These are phyloP conservation scores for Taiwanofungus camphoratus DNA, from an alignment of 1,284 basidiomycete species.

Conservation along the genomic window DNA sequence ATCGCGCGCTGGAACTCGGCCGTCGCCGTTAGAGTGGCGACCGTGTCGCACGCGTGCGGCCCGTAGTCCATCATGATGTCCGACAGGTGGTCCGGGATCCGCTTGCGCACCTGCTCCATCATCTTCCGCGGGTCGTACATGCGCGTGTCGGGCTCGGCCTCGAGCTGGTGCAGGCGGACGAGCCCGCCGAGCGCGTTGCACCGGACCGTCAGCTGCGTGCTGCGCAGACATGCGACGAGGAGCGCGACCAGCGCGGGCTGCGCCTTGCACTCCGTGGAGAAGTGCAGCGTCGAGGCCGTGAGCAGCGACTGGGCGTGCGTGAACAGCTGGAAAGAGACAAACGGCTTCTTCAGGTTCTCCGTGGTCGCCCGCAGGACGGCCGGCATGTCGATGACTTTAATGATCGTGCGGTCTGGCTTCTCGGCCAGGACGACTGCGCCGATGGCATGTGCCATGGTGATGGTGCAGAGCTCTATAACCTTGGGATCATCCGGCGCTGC, in stretches of 20 bases:
- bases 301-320: slow-evolving; percentile 48
- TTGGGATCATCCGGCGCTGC: slow-evolving; percentile 44
- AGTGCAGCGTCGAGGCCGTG: slow-evolving; percentile 37
- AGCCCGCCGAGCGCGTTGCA: slow-evolving; percentile 45
- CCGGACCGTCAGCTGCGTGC: slow-evolving; percentile 44
- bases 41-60: slow-evolving; percentile 38
- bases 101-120: slow-evolving; percentile 31
- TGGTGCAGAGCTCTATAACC: slow-evolving; percentile 45
- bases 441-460: slow-evolving; percentile 48
- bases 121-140: slow-evolving; percentile 39
- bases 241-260: slow-evolving; percentile 40
- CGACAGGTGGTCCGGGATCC: slow-evolving; percentile 41
- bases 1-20: slow-evolving; percentile 47
- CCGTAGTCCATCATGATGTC: slow-evolving; percentile 47
- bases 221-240: slow-evolving; percentile 49
- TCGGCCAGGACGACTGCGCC: slow-evolving; percentile 38
- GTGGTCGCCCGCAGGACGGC: slow-evolving; percentile 39
- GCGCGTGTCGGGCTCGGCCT: slow-evolving; percentile 39
- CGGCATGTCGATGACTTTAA: slow-evolving; percentile 40
- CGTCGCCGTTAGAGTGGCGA: slow-evolving; percentile 33
- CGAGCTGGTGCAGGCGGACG: slow-evolving; percentile 40
- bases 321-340: slow-evolving; percentile 37
- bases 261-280: slow-evolving; percentile 36
- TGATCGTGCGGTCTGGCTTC: slow-evolving; percentile 28
- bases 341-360: slow-evolving; percentile 39